These are phyloP conservation scores for Puccinia novopanici DNA, from an alignment of 1,284 basidiomycete species.

Conservation along the genomic window DNA sequence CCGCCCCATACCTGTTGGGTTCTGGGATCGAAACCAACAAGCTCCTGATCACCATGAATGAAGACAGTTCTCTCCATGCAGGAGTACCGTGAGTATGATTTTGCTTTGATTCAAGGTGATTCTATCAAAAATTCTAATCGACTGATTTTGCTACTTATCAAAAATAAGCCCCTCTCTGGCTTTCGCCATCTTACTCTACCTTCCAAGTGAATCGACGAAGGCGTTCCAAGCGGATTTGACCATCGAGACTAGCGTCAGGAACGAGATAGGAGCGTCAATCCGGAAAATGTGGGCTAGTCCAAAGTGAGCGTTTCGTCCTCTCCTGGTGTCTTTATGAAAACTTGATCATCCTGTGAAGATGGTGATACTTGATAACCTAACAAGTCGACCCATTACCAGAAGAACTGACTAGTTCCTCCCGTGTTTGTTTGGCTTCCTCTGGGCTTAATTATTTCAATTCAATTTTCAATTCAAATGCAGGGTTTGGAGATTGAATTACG, in stretches of 20 bases:
- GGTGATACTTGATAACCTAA: too few relatives aligned
- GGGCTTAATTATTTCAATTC: neutral
- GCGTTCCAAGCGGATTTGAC: conserved; percentile 47
- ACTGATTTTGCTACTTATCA: neutral
- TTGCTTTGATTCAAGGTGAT: neutral
- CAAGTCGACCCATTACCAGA: too few relatives aligned
- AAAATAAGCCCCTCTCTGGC: conserved; percentile 39
- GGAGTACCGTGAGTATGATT: conserved; percentile 42
- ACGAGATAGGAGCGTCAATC: conserved; percentile 45
- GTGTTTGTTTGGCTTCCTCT: neutral
- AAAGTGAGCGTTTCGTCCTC: conserved; percentile 28
- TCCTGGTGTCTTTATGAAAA: neutral
- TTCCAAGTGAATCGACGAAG: conserved; percentile 33
- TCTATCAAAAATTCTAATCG: neutral
- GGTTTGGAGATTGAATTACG: conserved; percentile 50
- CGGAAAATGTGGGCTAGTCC: conserved; percentile 50
- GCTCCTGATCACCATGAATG: conserved; percentile 47
- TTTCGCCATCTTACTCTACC: conserved; percentile 49
- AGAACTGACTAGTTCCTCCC: neutral
- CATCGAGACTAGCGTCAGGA: conserved; percentile 40
- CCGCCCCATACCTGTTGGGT: conserved; percentile 42
- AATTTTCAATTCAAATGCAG: conserved; percentile 20
- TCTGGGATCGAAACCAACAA: conserved; percentile 51
- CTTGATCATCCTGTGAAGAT: too few relatives aligned
- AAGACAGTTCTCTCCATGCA: conserved; percentile 38